Base-by-base conservation (phyloP, 1,284 basidiomycete genomes). In the Xerocomus nothofagi region DNA sequence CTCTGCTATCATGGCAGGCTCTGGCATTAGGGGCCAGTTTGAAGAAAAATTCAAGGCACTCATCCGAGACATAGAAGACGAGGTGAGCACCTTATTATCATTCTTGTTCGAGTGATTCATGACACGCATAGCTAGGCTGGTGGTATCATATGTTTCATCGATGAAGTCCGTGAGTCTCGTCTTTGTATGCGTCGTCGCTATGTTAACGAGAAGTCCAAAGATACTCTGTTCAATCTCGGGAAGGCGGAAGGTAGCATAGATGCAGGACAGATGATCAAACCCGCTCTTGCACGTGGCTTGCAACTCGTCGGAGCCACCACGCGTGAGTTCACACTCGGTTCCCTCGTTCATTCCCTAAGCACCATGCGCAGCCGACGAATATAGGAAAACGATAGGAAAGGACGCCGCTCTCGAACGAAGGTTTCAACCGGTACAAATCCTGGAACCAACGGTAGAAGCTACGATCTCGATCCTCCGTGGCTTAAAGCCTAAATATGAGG, bases 221-320 rank as follows among this genome's bases (percentile, higher is more conserved):
- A 91, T 55, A 87, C 80, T 0, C 73, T 92, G 6, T 87, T 93
- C 72, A 88, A 92, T 55, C 80, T 95, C 11, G 93, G 93, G 3
- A 96, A 96, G 69, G 80, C 91, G 0, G 93, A 96, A 72, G 93
- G 93, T 9, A 88, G 88, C 52, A 87, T 97, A 56, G 92, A 96
- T 59, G 93, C 89, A 1, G 91, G 89, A 0, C 91, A 96, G 63
- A 89, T 93, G 87, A 90, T 93, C 57, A 93, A 93, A 63, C 90
- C 91, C 27, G 88, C 91, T 0, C 77, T 95, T 4, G 92, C 91
- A 3, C 76, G 91, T 34, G 93, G 93, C 3, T 71, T 95, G 4
- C 88, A 91, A 62, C 80, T 94, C 2, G 88, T 94, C 6, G 92
- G 92, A 26, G 91, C 92, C 0, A 94, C 92, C 0, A 94, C 92